A percentile compares a stretch with the other conserved stretches of the same genome.
Evolutionary conservation across 2,329 filamentous ascomycete genomes (phyloP).

Genomic region (Xylaria hypoxylon): DNA sequence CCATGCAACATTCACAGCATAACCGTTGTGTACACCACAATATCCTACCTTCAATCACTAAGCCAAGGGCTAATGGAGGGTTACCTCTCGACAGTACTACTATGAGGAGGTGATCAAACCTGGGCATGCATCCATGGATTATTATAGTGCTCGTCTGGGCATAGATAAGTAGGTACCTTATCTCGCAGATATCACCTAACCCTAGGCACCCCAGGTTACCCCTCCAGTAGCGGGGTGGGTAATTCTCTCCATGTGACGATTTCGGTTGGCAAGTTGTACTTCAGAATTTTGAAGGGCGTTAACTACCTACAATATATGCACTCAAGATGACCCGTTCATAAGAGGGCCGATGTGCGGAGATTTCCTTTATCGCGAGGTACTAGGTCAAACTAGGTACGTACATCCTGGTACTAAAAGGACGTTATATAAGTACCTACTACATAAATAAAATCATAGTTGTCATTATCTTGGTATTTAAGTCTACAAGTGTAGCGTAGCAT

Average conservation of each 20-base stretch:
- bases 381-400: not conserved
- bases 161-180: too few species aligned
- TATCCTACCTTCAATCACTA: not conserved
- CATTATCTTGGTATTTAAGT: not conserved
- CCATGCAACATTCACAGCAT: not conserved
- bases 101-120: too few species aligned
- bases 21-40: too few species aligned
- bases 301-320: too few species aligned
- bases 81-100: too few species aligned
- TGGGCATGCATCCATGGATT: too few species aligned
- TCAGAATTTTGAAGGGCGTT: not conserved
- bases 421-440: not conserved
- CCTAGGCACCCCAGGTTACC: too few species aligned
- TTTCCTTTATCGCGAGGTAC: not conserved
- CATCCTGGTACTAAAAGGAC: not conserved
- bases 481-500: not conserved
- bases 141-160: too few species aligned
- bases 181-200: too few species aligned
- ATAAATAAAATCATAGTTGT: not conserved
- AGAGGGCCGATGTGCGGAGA: slow-evolving; percentile 26
- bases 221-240: slow-evolving; percentile 11
- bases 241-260: not conserved
- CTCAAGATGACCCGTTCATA: too few species aligned
- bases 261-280: not conserved
- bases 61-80: too few species aligned